Evolutionary conservation across 768 basidiomycete genomes (phyloP).

Genomic region (Neoboletus subvelutipes): DNA sequence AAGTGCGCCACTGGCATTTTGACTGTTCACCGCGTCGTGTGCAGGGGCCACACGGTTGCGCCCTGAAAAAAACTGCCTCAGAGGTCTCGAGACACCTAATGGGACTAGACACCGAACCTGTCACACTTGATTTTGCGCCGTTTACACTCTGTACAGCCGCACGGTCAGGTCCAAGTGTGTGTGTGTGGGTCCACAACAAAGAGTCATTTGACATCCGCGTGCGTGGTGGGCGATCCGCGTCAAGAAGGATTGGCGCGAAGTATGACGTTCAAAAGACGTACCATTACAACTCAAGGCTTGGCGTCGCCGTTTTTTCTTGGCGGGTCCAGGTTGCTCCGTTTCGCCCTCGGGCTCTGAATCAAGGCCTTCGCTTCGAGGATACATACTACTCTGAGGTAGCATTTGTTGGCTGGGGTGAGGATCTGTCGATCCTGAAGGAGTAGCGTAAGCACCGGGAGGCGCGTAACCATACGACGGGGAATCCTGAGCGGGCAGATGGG

Average conservation of each 20-base stretch:
- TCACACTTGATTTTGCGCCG: slow-evolving; percentile 87
- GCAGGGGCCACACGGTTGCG: slow-evolving; percentile 81
- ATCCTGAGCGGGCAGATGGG: slow-evolving; percentile 28
- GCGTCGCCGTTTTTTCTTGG: slow-evolving; percentile 80
- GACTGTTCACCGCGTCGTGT: slow-evolving; percentile 74
- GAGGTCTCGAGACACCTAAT: slow-evolving; percentile 5
- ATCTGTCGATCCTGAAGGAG: slow-evolving; percentile 30
- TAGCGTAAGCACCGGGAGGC: slow-evolving; percentile 19
- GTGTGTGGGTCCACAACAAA: background rate
- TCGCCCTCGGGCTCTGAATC: slow-evolving; percentile 62
- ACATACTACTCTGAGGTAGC: slow-evolving; percentile 21
- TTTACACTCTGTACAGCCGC: slow-evolving; percentile 64
- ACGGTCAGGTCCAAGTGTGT: slow-evolving; percentile 7
- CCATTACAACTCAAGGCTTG: slow-evolving; percentile 87
- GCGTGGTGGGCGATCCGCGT: slow-evolving; percentile 8
- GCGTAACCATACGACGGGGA: slow-evolving; percentile 30
- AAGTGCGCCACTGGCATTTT: slow-evolving; percentile 80
- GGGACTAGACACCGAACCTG: slow-evolving; percentile 49
- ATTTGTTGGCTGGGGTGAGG: slow-evolving; percentile 22
- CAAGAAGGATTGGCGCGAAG: slow-evolving; percentile 20
- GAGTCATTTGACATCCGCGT: slow-evolving; percentile 1
- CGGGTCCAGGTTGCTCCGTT: slow-evolving; percentile 51
- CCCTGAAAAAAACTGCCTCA: slow-evolving; percentile 44
- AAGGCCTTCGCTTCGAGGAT: slow-evolving; percentile 36
- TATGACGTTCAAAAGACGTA: slow-evolving; percentile 37